Conservation (phyloP, 2,329 filamentous ascomycete genomes). For the Aspergillus japonicus region DNA sequence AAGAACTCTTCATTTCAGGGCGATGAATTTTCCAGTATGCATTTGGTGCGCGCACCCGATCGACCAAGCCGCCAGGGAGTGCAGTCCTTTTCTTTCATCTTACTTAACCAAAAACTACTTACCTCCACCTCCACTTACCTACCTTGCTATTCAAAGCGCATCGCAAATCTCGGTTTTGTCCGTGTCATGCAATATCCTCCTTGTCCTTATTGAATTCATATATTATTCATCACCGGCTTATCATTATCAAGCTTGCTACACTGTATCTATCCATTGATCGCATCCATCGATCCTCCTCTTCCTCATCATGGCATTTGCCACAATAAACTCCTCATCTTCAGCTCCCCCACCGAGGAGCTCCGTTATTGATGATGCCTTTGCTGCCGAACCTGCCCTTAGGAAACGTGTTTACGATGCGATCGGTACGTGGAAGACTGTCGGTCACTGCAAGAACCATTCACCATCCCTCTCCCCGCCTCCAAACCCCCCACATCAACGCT, state of each 20-base stretch:
- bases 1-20: background rate
- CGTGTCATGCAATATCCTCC: background rate
- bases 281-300: background rate
- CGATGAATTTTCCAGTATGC: background rate
- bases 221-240: background rate
- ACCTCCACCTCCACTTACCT: background rate
- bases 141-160: background rate
- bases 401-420: slow-evolving; percentile 46
- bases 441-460: background rate
- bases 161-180: background rate
- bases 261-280: background rate
- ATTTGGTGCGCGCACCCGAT: slow-evolving; percentile 2
- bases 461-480: slow-evolving; percentile 8
- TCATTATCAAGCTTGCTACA: no score
- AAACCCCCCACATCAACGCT: background rate
- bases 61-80: slow-evolving; percentile 20
- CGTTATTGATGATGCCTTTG: slow-evolving; percentile 44
- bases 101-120: slow-evolving; percentile 1
- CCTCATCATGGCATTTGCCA: slow-evolving; percentile 39
- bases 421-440: slow-evolving; percentile 30
- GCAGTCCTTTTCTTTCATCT: slow-evolving; percentile 16
- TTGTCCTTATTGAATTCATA: background rate
- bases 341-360: slow-evolving; percentile 25
- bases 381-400: slow-evolving; percentile 38
- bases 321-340: slow-evolving; percentile 26